Evolutionary conservation across 441 rosid species (phyloP).

Genomic region (Syzygium malaccense): DNA sequence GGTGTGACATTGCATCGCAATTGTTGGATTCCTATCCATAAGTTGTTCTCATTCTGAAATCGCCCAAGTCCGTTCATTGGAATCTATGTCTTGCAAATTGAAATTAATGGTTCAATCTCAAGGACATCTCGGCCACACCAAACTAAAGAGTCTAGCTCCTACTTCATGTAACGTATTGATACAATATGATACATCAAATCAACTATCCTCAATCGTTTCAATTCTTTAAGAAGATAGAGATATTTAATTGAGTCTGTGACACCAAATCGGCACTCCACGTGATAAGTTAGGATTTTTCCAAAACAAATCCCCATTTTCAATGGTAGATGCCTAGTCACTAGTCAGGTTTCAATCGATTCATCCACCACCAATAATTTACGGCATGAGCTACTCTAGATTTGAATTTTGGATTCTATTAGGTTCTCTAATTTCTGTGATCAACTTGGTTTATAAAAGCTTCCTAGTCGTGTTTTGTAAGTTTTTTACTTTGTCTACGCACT

Average conservation of each 20-base stretch:
- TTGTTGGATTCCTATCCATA: neutral
- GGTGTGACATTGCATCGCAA: neutral
- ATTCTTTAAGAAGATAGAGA: neutral
- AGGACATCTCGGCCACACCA: neutral
- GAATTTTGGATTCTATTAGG: neutral
- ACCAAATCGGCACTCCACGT: neutral
- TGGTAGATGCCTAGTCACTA: neutral
- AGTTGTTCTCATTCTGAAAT: too few species aligned
- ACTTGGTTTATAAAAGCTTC: too few species aligned
- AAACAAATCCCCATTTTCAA: too few species aligned
- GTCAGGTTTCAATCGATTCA: too few species aligned
- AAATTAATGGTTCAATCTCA: neutral
- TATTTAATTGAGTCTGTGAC: neutral
- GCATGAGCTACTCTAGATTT: neutral
- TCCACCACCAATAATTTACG: neutral
- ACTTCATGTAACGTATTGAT: neutral
- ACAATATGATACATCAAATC: too few species aligned
- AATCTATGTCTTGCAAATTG: neutral
- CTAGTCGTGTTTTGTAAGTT: too few species aligned
- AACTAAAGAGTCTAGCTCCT: neutral
- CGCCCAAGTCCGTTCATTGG: neutral
- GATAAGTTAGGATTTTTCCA: neutral
- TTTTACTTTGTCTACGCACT: too few species aligned
- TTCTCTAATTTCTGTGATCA: too few species aligned
- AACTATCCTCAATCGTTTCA: too few species aligned